A percentile compares a stretch with the other conserved stretches of the same genome.
phyloP scores from a whole-genome alignment of 2,329 filamentous ascomycete genomes.

The Alternaria rosae region DNA sequence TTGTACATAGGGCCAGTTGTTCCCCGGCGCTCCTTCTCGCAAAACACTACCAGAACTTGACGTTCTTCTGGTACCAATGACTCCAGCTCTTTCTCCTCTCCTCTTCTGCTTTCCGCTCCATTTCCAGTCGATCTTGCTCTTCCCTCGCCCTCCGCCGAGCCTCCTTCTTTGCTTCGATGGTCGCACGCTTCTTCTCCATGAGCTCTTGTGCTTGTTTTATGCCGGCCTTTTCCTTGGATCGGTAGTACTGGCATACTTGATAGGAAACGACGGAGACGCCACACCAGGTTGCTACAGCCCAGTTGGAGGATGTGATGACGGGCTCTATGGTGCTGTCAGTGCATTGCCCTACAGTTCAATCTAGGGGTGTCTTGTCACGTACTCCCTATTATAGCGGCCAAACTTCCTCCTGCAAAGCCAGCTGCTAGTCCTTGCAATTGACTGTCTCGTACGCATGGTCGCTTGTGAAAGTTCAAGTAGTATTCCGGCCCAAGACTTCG shows the following conservation, averaged over 20 bases:
- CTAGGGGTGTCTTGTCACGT: conserved; percentile 32
- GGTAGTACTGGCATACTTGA: conserved; percentile 81
- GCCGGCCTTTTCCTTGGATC: conserved; percentile 77
- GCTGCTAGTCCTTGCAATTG: conserved; percentile 82
- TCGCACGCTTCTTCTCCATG: conserved; percentile 72
- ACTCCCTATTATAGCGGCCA: conserved; percentile 80
- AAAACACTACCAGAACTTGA: conserved; percentile 42
- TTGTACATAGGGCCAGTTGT: conserved; percentile 16
- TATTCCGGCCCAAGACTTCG: conserved; percentile 72
- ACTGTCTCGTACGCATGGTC: conserved; percentile 84
- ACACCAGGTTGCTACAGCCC: conserved; percentile 82
- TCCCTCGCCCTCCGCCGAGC: conserved; percentile 54
- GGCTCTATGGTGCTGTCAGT: conserved; percentile 56
- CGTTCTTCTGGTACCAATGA: conserved; percentile 48
- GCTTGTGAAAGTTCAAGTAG: conserved; percentile 75
- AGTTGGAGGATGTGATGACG: conserved; percentile 76
- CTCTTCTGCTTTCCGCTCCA: conserved; percentile 36
- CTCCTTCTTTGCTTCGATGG: conserved; percentile 55
- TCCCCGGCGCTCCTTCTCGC: neutral
- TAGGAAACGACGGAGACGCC: conserved; percentile 75
- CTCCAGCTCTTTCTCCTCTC: conserved; percentile 47
- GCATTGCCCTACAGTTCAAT: neutral
- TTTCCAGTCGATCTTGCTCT: conserved; percentile 48
- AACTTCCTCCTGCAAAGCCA: conserved; percentile 76
- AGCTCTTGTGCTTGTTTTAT: conserved; percentile 88